phyloP scores from a whole-genome alignment of 495 filamentous ascomycete species.

The Aspergillus hancockii region DNA sequence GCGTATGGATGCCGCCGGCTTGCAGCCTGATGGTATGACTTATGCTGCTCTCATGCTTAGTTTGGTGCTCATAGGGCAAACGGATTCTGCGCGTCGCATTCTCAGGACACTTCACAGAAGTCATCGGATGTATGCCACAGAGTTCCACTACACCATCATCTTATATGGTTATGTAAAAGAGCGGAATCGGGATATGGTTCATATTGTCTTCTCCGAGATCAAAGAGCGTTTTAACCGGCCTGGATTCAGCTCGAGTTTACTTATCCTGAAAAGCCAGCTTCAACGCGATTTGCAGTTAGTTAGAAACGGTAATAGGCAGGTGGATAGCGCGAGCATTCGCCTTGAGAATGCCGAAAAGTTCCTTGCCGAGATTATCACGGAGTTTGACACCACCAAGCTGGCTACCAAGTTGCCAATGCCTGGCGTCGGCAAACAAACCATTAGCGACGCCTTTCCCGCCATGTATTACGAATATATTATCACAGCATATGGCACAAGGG shows the following conservation, averaged over 20 bases:
- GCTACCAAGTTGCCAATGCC: conserved; percentile 25
- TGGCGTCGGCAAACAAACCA: conserved; percentile 15
- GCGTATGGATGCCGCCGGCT: conserved; percentile 56
- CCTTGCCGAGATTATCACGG: conserved; percentile 32
- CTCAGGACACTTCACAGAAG: conserved; percentile 60
- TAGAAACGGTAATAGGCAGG: conserved; percentile 3
- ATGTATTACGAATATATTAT: conserved; percentile 62
- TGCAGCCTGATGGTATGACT: conserved; percentile 68
- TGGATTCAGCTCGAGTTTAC: conserved; percentile 46
- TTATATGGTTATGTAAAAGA: conserved; percentile 63
- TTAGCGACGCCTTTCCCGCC: conserved; percentile 39
- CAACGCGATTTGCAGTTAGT: conserved; percentile 30
- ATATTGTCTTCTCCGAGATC: conserved; percentile 56
- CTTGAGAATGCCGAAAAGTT: conserved; percentile 40
- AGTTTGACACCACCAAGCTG: conserved; percentile 29
- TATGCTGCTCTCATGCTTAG: conserved; percentile 73
- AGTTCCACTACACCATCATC: conserved; percentile 75
- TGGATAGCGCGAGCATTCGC: conserved; percentile 16
- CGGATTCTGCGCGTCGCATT: conserved; percentile 66
- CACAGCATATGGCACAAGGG: conserved; percentile 58
- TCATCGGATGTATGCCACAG: conserved; percentile 56
- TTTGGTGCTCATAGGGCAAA: conserved; percentile 59
- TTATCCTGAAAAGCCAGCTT: conserved; percentile 46
- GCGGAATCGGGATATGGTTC: conserved; percentile 52
- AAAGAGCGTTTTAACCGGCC: conserved; percentile 41